Conservation (phyloP, 768 basidiomycete species). For the Gloeopeniophorella convolvens region DNA sequence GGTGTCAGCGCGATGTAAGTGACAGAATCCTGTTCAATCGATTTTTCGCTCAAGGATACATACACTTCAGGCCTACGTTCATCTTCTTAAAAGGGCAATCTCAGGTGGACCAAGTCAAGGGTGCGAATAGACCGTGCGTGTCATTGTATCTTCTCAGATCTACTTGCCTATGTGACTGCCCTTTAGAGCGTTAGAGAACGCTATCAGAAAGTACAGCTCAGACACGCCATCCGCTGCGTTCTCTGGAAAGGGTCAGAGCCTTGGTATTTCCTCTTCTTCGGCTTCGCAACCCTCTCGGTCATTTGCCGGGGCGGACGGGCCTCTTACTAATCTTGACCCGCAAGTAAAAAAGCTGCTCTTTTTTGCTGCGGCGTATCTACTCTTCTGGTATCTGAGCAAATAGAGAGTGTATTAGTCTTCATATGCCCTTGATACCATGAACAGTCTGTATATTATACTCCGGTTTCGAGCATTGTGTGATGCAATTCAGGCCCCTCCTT, state of each 20-base stretch:
- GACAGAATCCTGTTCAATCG: not conserved
- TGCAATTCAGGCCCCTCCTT: too few relatives aligned
- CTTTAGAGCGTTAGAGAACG: constrained; percentile 52
- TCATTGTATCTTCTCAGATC: not conserved
- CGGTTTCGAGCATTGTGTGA: too few relatives aligned
- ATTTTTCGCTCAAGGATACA: not conserved
- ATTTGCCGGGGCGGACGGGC: constrained; percentile 30
- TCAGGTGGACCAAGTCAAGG: constrained; percentile 66
- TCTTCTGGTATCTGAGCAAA: constrained; percentile 41
- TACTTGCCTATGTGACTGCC: constrained; percentile 2
- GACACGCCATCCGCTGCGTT: constrained; percentile 41
- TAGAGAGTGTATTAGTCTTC: not conserved
- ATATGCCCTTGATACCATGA: constrained; percentile 3
- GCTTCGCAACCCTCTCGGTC: constrained; percentile 32
- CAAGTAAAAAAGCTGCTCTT: constrained; percentile 61
- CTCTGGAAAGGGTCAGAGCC: constrained; percentile 65
- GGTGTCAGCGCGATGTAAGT: constrained; percentile 67
- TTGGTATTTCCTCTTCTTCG: constrained; percentile 42
- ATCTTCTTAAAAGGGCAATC: constrained; percentile 62
- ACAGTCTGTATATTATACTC: too few relatives aligned
- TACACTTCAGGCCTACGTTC: constrained; percentile 68
- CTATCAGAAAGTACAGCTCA: constrained; percentile 48
- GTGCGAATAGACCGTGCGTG: constrained; percentile 60
- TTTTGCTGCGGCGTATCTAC: constrained; percentile 54
- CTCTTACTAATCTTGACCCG: constrained; percentile 50